phyloP scores from a whole-genome alignment of 495 filamentous ascomycete genomes.

The Hypoxylon intermedium region DNA sequence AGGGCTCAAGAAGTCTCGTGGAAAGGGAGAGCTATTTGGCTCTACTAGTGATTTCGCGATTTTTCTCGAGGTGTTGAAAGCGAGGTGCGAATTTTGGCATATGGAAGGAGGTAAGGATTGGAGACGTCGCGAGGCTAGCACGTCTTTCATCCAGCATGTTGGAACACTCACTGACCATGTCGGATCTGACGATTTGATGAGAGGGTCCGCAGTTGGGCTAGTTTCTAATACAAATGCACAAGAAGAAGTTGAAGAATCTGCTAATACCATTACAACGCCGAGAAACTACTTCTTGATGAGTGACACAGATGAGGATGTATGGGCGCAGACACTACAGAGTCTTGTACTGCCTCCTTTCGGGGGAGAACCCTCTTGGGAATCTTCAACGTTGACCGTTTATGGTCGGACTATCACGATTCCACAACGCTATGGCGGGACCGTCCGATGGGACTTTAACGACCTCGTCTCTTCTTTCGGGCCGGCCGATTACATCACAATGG shows the following conservation, averaged over 20 bases:
- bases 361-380: conserved; percentile 51
- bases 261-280: conserved; percentile 25
- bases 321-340: conserved; percentile 18
- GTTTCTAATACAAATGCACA: conserved; percentile 5
- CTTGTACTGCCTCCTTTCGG: conserved; percentile 3
- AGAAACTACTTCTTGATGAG: conserved; percentile 43
- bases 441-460: conserved; percentile 64
- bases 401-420: conserved; percentile 64
- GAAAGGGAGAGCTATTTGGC: conserved; percentile 52
- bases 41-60: conserved; percentile 67
- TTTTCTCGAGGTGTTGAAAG: conserved; percentile 72
- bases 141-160: conserved; percentile 7
- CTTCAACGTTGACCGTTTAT: conserved; percentile 62
- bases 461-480: conserved; percentile 68
- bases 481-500: conserved; percentile 75
- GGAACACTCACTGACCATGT: conserved; percentile 3
- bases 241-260: conserved; percentile 1
- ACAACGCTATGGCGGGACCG: conserved; percentile 53
- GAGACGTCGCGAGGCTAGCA: conserved; percentile 58
- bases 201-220: conserved; percentile 2
- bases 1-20: conserved; percentile 39
- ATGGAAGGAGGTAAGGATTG: conserved; percentile 73
- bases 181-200: conserved; percentile 5
- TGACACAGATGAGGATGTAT: conserved; percentile 22
- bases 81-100: conserved; percentile 74